Evolutionary conservation across 179 eudicot genomes (phyloP).

Genomic region (Kewa caespitosa): DNA sequence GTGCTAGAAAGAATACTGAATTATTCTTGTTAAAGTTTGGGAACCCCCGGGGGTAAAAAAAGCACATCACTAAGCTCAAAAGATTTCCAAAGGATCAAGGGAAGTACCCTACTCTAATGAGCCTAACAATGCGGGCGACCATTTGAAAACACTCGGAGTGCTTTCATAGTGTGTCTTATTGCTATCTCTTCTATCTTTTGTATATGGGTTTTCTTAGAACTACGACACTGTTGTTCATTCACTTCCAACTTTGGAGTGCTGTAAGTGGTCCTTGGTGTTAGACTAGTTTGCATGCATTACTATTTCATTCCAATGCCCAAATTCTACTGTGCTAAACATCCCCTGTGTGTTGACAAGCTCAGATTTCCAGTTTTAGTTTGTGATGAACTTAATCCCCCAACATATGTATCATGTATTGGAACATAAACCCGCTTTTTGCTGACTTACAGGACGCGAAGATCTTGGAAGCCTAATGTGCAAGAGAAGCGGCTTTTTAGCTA

Average conservation of each 20-base stretch:
- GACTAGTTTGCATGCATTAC: background rate
- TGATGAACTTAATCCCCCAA: background rate
- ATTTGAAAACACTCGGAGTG: too few species aligned
- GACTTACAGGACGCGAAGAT: conserved; percentile 62
- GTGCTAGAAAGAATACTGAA: too few species aligned
- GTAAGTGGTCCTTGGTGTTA: too few species aligned
- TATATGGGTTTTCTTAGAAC: background rate
- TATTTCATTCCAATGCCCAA: too few species aligned
- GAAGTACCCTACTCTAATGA: too few species aligned
- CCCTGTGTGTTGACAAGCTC: background rate
- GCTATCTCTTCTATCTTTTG: background rate
- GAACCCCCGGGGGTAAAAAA: too few species aligned
- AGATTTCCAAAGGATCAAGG: too few species aligned
- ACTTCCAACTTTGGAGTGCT: background rate
- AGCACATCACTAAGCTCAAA: too few species aligned
- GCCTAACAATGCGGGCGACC: too few species aligned
- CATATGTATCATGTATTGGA: background rate
- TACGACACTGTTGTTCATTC: background rate
- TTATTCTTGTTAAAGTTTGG: too few species aligned
- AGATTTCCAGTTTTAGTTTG: background rate
- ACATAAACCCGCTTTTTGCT: background rate
- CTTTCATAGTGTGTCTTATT: too few species aligned
- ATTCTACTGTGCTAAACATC: background rate
- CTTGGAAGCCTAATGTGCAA: conserved; percentile 93
- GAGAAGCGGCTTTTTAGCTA: conserved; percentile 88